Conservation (phyloP, 2,329 filamentous ascomycete species). For the Grosmannia serpens region DNA sequence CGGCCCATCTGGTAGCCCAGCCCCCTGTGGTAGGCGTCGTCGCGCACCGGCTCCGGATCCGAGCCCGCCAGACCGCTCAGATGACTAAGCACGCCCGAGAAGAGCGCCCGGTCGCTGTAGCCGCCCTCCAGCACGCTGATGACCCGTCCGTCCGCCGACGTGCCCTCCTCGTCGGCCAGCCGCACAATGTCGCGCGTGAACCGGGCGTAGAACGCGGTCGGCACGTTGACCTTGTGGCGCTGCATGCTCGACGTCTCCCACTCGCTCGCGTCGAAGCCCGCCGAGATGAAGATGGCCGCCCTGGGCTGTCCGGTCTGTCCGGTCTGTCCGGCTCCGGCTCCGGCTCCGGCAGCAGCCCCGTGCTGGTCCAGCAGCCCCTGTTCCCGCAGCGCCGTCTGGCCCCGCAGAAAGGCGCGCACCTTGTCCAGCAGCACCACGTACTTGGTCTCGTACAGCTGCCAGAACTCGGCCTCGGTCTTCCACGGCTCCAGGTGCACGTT, state of each 20-base stretch:
- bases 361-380: too few relatives aligned
- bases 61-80: slow-evolving; percentile 65
- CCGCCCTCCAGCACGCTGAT: slow-evolving; percentile 93
- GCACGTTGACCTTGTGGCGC: slow-evolving; percentile 87
- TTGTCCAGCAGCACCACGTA: slow-evolving; percentile 74
- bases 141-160: slow-evolving; percentile 69
- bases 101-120: slow-evolving; percentile 85
- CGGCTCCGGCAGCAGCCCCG: too few relatives aligned
- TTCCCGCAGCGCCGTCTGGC: slow-evolving; percentile 48
- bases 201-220: slow-evolving; percentile 89
- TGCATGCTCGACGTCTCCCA: slow-evolving; percentile 93
- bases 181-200: slow-evolving; percentile 78
- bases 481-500: slow-evolving; percentile 89
- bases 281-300: slow-evolving; percentile 86
- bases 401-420: slow-evolving; percentile 62
- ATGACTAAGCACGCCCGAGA: slow-evolving; percentile 82
- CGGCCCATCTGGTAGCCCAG: slow-evolving; percentile 46
- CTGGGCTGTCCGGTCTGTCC: slow-evolving; percentile 26
- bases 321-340: too few relatives aligned
- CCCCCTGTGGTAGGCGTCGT: slow-evolving; percentile 26
- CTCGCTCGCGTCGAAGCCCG: slow-evolving; percentile 94
- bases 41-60: slow-evolving; percentile 26
- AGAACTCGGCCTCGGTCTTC: slow-evolving; percentile 76
- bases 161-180: slow-evolving; percentile 67
- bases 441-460: slow-evolving; percentile 70